Evolutionary conservation across 305 asterid species (phyloP).

Genomic region (Fraxinus greggii): DNA sequence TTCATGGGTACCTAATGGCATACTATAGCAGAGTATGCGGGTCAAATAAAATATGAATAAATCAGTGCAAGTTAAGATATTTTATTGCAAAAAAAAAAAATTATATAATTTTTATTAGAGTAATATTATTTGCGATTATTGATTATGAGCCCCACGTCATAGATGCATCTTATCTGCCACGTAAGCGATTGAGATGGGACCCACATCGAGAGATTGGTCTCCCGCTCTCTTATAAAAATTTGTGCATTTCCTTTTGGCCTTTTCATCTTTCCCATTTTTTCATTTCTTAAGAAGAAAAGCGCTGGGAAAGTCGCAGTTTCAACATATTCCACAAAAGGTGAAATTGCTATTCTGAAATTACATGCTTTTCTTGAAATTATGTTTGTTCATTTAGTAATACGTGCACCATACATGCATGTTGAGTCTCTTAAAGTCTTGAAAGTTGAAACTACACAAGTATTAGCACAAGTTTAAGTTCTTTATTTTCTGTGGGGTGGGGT

Average conservation of each 20-base stretch:
- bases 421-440: neutral
- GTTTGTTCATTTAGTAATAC: neutral
- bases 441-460: neutral
- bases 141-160: conserved; percentile 36
- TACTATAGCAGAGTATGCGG: neutral
- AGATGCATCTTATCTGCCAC: conserved; percentile 71
- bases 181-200: conserved; percentile 36
- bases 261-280: conserved; percentile 27
- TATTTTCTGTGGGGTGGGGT: neutral
- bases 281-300: neutral
- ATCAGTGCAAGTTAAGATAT: neutral
- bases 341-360: neutral
- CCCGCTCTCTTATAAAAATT: conserved; percentile 57
- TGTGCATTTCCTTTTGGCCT: conserved; percentile 28
- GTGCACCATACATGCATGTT: conserved; percentile 17
- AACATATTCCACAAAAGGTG: neutral
- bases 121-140: neutral
- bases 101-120: neutral
- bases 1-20: neutral
- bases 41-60: neutral
- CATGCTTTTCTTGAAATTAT: neutral
- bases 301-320: conserved; percentile 7
- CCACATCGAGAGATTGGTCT: conserved; percentile 44
- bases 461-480: neutral
- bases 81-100: neutral